These are phyloP conservation scores for Tuber magnatum DNA, from an alignment of 495 filamentous ascomycete species.

Conservation along the genomic window DNA sequence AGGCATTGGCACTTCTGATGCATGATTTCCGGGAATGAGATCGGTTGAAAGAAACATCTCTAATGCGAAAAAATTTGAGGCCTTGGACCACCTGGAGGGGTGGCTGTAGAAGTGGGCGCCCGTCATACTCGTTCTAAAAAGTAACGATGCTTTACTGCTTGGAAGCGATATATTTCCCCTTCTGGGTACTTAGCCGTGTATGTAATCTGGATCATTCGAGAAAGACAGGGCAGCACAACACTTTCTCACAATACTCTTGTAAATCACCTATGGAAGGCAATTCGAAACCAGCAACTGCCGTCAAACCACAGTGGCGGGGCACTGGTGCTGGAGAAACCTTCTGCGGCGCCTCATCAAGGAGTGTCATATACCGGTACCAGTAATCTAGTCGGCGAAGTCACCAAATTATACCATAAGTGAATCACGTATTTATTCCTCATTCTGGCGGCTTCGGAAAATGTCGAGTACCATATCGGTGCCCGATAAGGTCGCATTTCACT, in stretches of 20 bases:
- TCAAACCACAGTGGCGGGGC: background rate
- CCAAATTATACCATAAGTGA: background rate
- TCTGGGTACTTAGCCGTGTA: background rate
- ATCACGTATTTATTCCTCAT: background rate
- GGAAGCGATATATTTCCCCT: background rate
- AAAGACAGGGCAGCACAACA: background rate
- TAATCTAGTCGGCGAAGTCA: background rate
- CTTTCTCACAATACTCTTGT: background rate
- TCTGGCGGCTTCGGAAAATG: background rate
- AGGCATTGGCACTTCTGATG: background rate
- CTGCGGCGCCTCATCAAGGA: background rate
- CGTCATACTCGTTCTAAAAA: background rate
- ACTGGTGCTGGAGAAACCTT: background rate
- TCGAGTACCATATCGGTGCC: background rate
- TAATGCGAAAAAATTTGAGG: background rate
- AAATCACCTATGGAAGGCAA: background rate
- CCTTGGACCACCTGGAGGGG: background rate
- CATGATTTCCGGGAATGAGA: background rate
- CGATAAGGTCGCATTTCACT: background rate
- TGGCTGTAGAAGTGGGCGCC: background rate
- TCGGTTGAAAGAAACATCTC: background rate
- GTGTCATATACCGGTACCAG: background rate
- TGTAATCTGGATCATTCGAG: background rate
- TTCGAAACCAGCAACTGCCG: background rate
- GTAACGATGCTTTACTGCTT: background rate